Base-by-base conservation (phyloP, 140 eudicot species). In the Ambrosia hybrid region DNA sequence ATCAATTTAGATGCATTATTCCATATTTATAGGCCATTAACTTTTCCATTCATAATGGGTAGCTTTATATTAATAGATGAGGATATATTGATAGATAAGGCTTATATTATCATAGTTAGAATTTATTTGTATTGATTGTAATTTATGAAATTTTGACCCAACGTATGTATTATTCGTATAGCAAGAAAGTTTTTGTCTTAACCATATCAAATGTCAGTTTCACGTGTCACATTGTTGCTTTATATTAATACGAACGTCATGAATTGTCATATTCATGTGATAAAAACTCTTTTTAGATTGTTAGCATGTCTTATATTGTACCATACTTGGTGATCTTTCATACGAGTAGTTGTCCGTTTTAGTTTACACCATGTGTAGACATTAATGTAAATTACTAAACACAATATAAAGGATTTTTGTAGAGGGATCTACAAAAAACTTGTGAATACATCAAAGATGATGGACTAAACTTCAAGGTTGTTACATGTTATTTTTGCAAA, bases 211-310 rank as follows among this genome's bases (percentile, higher is more conserved):
- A 41, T 41, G 46, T 41, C 53, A 21, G 53, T 48, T 41, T 9
- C 53, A 48, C 14, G 14, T 52, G 58, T 14, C 58, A 52, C 9
- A 3, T 52, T 52, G 53, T 48, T 11, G 55, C 17, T 52, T 52
- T 52, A 14, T 13, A 4, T 52, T 13, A 4, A 1, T 51, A 51
- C 11, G 57, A n/a, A n/a, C 3, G 26, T 0, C 12, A n/a, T 52
- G 57, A 52, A 3, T n/a, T 13, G 58, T 53, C 58, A 14, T 53
- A 49, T 49, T 53, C 58, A 53, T 53, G 58, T 53, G 58, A 53
- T 53, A 7, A 53, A 53, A 53, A 53, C 17, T 17, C 57, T 52
- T 52, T 52, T 52, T 14, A 14, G 7, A 49, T 49, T 49, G 58
- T 53, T 53, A 53, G n/a, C 58, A 53, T 53, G 26, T 14, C 58